Conservation (phyloP, 805 yeast species). For the Nakazawaea wickerhamii region DNA sequence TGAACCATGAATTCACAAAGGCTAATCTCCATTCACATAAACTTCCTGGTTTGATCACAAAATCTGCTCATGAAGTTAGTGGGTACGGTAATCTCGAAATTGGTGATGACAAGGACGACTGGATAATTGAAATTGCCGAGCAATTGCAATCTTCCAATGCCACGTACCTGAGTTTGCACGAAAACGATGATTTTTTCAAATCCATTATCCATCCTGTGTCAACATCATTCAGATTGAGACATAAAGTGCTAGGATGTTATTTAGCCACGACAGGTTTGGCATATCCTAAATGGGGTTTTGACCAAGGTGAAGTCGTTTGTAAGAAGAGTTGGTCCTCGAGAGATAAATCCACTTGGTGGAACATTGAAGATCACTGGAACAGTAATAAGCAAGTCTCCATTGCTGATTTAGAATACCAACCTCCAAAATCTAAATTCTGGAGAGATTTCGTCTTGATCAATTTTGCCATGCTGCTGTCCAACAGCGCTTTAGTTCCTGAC, state of each 20-base stretch:
- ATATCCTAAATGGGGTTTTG: conserved; percentile 96
- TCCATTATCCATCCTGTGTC: conserved; percentile 70
- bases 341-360: conserved; percentile 77
- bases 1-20: conserved; percentile 56
- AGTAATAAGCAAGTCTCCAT: conserved; percentile 33
- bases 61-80: conserved; percentile 55
- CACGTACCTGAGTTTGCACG: conserved; percentile 21
- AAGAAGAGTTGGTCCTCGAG: conserved; percentile 41
- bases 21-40: conserved; percentile 71
- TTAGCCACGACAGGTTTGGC: conserved; percentile 75
- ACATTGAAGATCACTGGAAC: conserved; percentile 65
- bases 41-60: conserved; percentile 56
- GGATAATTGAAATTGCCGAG: conserved; percentile 67
- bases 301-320: conserved; percentile 88
- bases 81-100: conserved; percentile 61
- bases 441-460: conserved; percentile 68
- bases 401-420: conserved; percentile 24
- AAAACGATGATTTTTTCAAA: conserved; percentile 45
- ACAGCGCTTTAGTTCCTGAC: conserved; percentile 78
- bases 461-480: conserved; percentile 78
- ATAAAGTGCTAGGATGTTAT: conserved; percentile 70
- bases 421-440: conserved; percentile 51
- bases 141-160: conserved; percentile 34
- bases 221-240: conserved; percentile 72
- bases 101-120: conserved; percentile 73